Evolutionary conservation across 495 filamentous ascomycete species (phyloP), one percentile per base, ranked within the genome.

Genomic region (Talaromyces trachyspermus): DNA sequence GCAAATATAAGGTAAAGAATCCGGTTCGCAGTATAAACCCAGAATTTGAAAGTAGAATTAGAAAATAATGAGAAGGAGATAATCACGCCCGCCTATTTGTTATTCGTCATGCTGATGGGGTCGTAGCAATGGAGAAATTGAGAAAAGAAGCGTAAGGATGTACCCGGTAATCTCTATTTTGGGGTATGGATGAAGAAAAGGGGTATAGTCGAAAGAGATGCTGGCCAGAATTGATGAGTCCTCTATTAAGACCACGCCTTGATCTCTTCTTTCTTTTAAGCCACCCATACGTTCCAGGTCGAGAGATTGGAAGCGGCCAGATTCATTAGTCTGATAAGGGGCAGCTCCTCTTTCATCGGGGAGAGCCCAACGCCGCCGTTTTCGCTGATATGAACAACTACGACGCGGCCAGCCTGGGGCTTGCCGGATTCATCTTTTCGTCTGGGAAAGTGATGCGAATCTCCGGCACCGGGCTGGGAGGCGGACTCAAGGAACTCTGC

Each of bases 381-480:
- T 38, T 97, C 94, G 49, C 89, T 90, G 51, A 98, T 89, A 36
- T 85, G 75, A 20, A 98, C 91, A 9, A 97, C 78, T n/a, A 98
- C 85, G 20, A 95, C 85, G 8, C 88, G 78, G 22, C 89, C 90
- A 40, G 84, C 89, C 69, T 84, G 86, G 49, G 78, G 77, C 62
- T 85, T 85, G 46, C 94, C 94, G 29, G 69, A 60, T 36, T 82
- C 79, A 54, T 95, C 85, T 56, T 89, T 74, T 97, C 91, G 54
- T 98, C 92, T 11, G 92, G 92, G 70, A 98, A 96, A 0, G 92
- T 98, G 59, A 98, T 95, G 63, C 90, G 88, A 58, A 98, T 98
- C 66, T 96, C 88, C 9, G 92, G 92, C 10, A 97, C 79, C n/a
- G 88, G 87, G 48, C 86, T 89, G 37, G 82, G 64, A 22, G 89